Base-by-base conservation (phyloP, 176 grass and related monocot genomes). In the Cocos nucifera region DNA sequence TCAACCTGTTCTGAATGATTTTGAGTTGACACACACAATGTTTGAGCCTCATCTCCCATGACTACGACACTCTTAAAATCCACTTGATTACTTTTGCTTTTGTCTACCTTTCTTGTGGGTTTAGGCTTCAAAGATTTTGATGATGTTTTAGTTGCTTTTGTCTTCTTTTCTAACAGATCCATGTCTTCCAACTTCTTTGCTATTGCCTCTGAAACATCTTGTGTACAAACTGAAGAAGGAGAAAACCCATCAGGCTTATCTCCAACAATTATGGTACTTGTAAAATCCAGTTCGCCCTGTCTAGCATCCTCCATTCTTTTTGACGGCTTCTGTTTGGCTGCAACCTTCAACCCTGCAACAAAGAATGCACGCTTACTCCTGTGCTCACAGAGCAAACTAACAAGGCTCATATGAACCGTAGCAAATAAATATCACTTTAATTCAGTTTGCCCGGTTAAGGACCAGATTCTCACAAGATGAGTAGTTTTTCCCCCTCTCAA, bases 291-390 rank as follows among this genome's bases (percentile, higher is more conserved):
- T 3, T 65, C 75, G 29, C 63, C 59, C 22, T 8, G 20, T 48
- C 28, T 15, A 18, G 48, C 48, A 52, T 15, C 64, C 32, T 67
- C 56, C 63, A 19, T n/a, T 56, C 26, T 69, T 56, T 57, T 44
- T 71, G 23, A 54, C 54, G 65, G 26, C 19, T 76, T 77, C 25
- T 69, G 62, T 58, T 74, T 30, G 32, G 20, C 48, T 61, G 59
- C 57, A 79, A 44, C 16, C 19, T 67, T 82, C 50, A 62, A 66
- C 62, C 80, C 86, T 96, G 86, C 66, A 79, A 80, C 56, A 72
- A 60, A 73, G 67, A 90, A 86, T 64, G 71, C 65, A 86, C 67
- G 65, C 60, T 90, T 76, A 90, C 78, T 53, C 68, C 77, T 74
- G 68, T 77, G 59, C 82, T 66, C 71, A 72, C 56, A 69, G 18